Evolutionary conservation across 2,329 filamentous ascomycete genomes (phyloP), one percentile per base, ranked within the genome.

Genomic region (Fusarium proliferatum): DNA sequence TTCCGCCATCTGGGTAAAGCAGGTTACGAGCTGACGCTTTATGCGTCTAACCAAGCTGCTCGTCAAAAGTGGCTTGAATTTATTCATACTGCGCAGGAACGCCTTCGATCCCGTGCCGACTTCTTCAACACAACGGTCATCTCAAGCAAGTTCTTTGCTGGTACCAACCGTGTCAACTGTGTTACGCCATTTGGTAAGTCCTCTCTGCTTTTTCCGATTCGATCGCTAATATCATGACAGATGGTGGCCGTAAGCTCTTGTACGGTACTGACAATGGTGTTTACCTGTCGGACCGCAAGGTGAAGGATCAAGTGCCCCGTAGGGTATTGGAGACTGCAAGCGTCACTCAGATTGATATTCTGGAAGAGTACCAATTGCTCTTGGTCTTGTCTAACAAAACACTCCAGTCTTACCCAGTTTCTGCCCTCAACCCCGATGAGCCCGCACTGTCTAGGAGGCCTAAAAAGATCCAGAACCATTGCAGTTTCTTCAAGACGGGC

Each of bases 401-500:
- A 2, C 88, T 98, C 15, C 92, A 94, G 76, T 97, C 96, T 12
- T 98, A 96, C 84, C 91, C 94, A 3, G 87, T 97, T 59, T 92
- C 96, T 71, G 95, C 94, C 19, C 87, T 99, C 64, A 96, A 97
- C 78, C 89, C 93, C 6, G 93, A 93, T 72, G 95, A 98, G 79
- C 92, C 92, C 58, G 89, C 94, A 39, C 86, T 95, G 63, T 90
- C 91, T 21, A 97, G 96, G 82, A 90, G 95, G 46, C 94, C 95
- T 13, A 96, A 96, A 86, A 98, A 98, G 87, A 98, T 99, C 73
- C 93, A 95, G 82, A 97, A 94, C 78, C 95, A 98, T 84, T 97
- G 96, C 83, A 98, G 96, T 82, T 99, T 98, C 86, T 99, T 99
- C 90, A 97, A 97, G 84, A 93, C 95, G 23, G 96, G 96, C 43